Percentiles rank a stretch among this genome's conserved stretches.
Conservation (phyloP, 306 rosid genomes). For the Purshia tridentata region DNA sequence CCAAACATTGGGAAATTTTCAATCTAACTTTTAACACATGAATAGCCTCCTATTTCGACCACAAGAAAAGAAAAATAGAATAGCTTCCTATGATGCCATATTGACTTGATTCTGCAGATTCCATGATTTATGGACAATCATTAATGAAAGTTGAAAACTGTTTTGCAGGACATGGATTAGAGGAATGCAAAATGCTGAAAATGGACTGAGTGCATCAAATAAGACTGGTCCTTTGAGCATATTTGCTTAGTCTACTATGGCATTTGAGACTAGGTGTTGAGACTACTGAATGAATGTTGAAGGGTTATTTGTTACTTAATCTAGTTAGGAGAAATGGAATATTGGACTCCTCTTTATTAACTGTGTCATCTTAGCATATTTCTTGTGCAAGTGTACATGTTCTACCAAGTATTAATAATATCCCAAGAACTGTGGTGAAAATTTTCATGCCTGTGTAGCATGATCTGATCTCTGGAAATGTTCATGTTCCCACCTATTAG, state of each 20-base stretch:
- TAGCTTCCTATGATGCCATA: neutral
- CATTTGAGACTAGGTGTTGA: conserved; percentile 22
- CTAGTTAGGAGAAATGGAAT: conserved; percentile 25
- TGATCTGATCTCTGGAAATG: neutral
- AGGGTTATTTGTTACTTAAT: conserved; percentile 20
- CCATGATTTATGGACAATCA: neutral
- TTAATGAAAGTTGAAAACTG: conserved; percentile 4
- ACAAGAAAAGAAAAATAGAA: too few species aligned
- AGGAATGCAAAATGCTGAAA: conserved; percentile 59
- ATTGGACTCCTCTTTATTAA: conserved; percentile 23
- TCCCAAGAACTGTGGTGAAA: conserved; percentile 10
- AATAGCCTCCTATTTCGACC: too few species aligned
- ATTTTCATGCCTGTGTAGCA: neutral
- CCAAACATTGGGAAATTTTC: neutral
- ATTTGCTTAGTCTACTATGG: conserved; percentile 48
- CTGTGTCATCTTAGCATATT: conserved; percentile 20
- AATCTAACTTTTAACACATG: neutral
- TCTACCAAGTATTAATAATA: conserved; percentile 16
- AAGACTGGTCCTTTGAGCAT: conserved; percentile 81
- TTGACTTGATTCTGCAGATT: neutral
- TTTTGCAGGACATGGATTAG: conserved; percentile 59
- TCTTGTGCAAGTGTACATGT: conserved; percentile 26
- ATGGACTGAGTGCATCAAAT: conserved; percentile 69
- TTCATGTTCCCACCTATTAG: too few species aligned
- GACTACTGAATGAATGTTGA: conserved; percentile 27